Base-by-base conservation (phyloP, 2,329 filamentous ascomycete species). In the Exophiala sp. region DNA sequence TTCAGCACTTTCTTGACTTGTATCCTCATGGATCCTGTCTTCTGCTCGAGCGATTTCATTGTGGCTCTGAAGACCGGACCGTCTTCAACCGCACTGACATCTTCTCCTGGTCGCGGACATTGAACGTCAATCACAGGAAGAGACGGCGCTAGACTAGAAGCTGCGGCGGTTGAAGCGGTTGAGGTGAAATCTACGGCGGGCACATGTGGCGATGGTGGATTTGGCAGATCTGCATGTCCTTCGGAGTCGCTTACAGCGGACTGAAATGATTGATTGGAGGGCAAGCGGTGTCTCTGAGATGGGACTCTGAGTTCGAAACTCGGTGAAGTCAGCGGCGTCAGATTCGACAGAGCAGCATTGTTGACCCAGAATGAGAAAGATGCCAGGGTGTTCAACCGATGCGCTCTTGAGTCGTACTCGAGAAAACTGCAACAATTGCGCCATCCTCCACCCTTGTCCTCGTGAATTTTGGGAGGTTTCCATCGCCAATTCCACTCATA, bases 401-500 rank as follows among this genome's bases (percentile, higher is more conserved):
- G 94, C 33, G 91, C 90, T 63, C 92, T 84, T 67, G 94, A 88
- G 71, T 99, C 91, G 68, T 99, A 99, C 72, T 99, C 94, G 63
- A 97, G 87, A 72, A 99, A 96, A 69, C 90, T 96, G 78, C 94
- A 97, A 64, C 87, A 88, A 68, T 95, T 97, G 67, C 90, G 88
- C 92, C 94, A 99, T 41, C 94, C 94, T 53, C 91, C 90, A 29
- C 88, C 89, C 65, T 83, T 84, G 68, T 96, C 91, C 67, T 96
- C 91, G 12, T 76, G 74, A 11, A 75, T 66, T 76, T 90, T 95
- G 35, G 94, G 94, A 7, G 94, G 89, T 68, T 88, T 90, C 91
- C 92, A 99, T 76, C 87, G 94, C 94, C 94, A 99, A 6, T 87
- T 86, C 91, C 92, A 99, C 61, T 92, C 87, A 68, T 96, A 96